phyloP scores from a whole-genome alignment of 2,329 filamentous ascomycete genomes.

The Diaporthe sp. region DNA sequence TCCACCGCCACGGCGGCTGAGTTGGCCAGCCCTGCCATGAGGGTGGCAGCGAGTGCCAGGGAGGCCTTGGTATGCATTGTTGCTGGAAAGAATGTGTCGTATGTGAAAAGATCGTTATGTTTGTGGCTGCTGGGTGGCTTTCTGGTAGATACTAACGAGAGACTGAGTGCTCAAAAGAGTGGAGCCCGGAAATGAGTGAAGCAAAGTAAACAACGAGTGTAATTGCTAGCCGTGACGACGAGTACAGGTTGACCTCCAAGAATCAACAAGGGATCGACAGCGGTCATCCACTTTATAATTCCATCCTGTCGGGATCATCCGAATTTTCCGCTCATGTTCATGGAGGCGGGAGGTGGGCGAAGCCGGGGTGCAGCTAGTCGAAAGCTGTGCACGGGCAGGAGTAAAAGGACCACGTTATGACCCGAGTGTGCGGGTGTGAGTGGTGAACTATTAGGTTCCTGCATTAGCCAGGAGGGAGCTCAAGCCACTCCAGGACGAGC shows the following conservation, averaged over 20 bases:
- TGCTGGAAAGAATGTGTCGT: not conserved
- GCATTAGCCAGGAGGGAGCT: not conserved
- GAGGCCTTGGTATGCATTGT: constrained; percentile 23
- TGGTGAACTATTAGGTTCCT: not conserved
- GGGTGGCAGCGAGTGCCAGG: not conserved
- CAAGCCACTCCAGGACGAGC: not conserved
- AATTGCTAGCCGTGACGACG: not conserved
- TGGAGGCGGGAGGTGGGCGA: not conserved
- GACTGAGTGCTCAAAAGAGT: constrained; percentile 12
- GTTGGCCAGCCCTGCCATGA: constrained; percentile 19
- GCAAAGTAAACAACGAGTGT: not conserved
- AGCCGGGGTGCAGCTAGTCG: not conserved
- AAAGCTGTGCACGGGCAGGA: not conserved
- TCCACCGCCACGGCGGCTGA: constrained; percentile 7
- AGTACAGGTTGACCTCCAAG: not conserved
- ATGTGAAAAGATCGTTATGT: not conserved
- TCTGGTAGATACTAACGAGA: not conserved
- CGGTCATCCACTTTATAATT: not conserved
- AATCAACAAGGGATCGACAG: not conserved
- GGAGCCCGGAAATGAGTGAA: not conserved
- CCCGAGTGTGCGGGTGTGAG: not conserved
- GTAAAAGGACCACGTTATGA: not conserved
- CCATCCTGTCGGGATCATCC: not conserved
- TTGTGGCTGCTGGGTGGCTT: not conserved
- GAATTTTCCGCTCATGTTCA: not conserved